These are phyloP conservation scores for Aechmea fasciata DNA, from an alignment of 176 grass and related monocot genomes.

Conservation along the genomic window DNA sequence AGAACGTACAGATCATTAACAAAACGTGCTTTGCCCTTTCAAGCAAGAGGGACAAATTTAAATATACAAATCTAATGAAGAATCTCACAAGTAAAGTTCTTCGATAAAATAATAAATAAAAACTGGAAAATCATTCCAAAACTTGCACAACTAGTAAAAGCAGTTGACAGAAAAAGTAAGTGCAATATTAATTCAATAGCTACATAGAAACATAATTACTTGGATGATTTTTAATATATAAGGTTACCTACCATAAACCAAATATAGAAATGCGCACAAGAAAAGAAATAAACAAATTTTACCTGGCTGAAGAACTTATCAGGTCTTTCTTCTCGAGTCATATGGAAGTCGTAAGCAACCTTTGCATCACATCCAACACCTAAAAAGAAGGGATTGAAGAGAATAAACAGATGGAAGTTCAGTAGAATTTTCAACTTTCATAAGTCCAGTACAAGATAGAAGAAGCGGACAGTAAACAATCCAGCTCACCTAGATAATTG, in stretches of 20 bases:
- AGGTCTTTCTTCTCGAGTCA: slow-evolving; percentile 68
- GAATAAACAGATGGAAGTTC: not conserved
- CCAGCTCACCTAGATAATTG: slow-evolving; percentile 65
- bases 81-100: not conserved
- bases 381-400: slow-evolving; percentile 13
- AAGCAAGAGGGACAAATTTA: no score
- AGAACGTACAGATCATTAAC: no score
- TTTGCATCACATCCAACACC: slow-evolving; percentile 98
- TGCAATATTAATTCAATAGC: not conserved
- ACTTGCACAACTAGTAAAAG: not conserved
- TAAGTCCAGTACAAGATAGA: not conserved
- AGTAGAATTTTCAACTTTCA: not conserved
- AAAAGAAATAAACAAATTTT: slow-evolving; percentile 1
- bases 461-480: slow-evolving; percentile 9
- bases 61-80: no score
- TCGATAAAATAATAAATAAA: not conserved
- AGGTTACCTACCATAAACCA: not conserved
- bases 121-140: not conserved
- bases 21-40: no score
- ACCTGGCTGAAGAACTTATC: slow-evolving; percentile 88
- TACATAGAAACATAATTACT: not conserved
- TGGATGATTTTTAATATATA: not conserved
- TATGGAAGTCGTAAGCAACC: slow-evolving; percentile 90
- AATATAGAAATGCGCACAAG: not conserved
- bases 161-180: not conserved